Percentiles rank a stretch among this genome's conserved stretches.
These are phyloP conservation scores for Cavenderia fasciculata DNA, from an alignment of 78 protist genomes.

Conservation along the genomic window DNA sequence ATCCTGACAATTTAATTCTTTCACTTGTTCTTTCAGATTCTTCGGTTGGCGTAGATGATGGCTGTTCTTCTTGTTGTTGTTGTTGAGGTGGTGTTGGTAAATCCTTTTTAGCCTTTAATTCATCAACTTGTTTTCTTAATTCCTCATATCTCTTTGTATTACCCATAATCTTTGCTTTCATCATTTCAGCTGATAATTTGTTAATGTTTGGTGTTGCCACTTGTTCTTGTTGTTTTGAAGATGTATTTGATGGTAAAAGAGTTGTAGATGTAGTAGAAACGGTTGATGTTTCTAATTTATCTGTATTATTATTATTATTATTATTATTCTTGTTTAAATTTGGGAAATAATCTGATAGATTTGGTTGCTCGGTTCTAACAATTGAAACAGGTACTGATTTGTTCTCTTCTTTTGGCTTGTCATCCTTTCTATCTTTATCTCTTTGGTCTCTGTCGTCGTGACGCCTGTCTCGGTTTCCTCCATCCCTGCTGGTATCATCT, in stretches of 20 bases:
- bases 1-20: constrained; percentile 41
- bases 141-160: constrained; percentile 6
- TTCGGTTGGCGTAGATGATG: too few species aligned
- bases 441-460: constrained; percentile 13
- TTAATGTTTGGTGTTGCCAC: neutral
- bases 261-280: neutral
- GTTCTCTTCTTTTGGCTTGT: neutral
- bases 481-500: neutral
- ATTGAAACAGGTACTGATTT: neutral
- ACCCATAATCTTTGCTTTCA: constrained; percentile 60
- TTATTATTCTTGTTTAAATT: constrained; percentile 6
- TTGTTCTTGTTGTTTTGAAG: neutral
- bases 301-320: neutral
- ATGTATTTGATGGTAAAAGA: neutral
- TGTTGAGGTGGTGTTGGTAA: neutral
- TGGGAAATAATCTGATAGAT: constrained; percentile 11
- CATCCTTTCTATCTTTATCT: constrained; percentile 13
- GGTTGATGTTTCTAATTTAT: neutral
- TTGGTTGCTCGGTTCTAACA: constrained; percentile 64
- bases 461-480: neutral
- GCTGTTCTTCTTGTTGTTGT: neutral
- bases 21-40: neutral
- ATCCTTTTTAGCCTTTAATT: neutral
- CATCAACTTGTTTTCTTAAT: constrained; percentile 39
- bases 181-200: constrained; percentile 43